Conservation (phyloP, 2,329 filamentous ascomycete species). For the Beauveria brongniartii region DNA sequence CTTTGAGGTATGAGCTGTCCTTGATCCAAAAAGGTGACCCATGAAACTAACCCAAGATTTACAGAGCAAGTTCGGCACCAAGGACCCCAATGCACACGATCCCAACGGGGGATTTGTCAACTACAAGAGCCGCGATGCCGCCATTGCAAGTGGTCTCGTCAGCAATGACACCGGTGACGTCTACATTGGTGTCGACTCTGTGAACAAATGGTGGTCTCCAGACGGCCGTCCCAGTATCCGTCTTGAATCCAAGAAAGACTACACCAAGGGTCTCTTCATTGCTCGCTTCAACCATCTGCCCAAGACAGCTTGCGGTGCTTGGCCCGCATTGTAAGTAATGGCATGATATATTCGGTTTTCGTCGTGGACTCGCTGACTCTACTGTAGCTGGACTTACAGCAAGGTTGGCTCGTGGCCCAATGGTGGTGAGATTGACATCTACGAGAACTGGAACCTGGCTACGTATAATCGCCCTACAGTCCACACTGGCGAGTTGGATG, state of each 20-base stretch:
- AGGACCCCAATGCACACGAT: conserved; percentile 32
- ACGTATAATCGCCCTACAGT: conserved; percentile 48
- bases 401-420: conserved; percentile 45
- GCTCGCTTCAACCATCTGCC: conserved; percentile 64
- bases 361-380: not conserved
- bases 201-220: conserved; percentile 13
- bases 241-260: conserved; percentile 53
- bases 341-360: not conserved
- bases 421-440: conserved; percentile 59
- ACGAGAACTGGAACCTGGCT: conserved; percentile 56
- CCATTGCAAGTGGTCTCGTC: conserved; percentile 27
- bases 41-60: not conserved
- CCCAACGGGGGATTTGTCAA: conserved; percentile 58
- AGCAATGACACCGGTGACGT: conserved; percentile 25
- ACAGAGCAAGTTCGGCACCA: conserved; percentile 13
- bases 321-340: conserved; percentile 57
- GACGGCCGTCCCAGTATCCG: conserved; percentile 50
- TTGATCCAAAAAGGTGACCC: not conserved
- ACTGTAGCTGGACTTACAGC: conserved; percentile 39
- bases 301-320: conserved; percentile 55
- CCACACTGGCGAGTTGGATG: conserved; percentile 36
- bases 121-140: conserved; percentile 34
- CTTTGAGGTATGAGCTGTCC: conserved; percentile 23
- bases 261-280: conserved; percentile 60
- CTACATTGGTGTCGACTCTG: conserved; percentile 31